Conservation (phyloP, 768 basidiomycete genomes). For the Russula ochroleuca region DNA sequence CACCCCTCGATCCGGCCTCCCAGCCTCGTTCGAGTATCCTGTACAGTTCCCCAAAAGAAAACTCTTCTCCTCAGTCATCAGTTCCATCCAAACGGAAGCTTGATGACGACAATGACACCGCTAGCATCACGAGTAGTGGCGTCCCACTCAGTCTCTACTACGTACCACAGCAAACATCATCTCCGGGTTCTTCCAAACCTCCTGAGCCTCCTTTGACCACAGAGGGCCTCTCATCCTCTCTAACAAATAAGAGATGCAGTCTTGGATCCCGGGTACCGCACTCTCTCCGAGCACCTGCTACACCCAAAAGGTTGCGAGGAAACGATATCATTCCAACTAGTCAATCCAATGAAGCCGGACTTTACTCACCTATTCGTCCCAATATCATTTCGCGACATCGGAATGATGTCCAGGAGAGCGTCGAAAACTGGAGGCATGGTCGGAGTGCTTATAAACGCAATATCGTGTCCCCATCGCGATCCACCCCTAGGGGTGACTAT, state of each 20-base stretch:
- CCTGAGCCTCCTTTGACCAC: neutral
- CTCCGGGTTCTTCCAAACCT: neutral
- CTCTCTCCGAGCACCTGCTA: neutral
- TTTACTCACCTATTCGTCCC: constrained; percentile 17
- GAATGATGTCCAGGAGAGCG: constrained; percentile 9
- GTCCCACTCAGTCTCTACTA: constrained; percentile 26
- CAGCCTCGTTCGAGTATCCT: neutral
- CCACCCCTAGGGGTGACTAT: constrained; percentile 7
- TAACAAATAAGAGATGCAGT: constrained; percentile 8
- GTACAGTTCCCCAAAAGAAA: neutral
- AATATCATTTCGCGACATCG: neutral
- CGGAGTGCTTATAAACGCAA: constrained; percentile 12
- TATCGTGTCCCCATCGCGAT: constrained; percentile 9
- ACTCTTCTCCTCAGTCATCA: neutral
- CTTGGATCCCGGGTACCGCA: neutral
- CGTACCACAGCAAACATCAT: constrained; percentile 3
- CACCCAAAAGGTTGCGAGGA: constrained; percentile 4
- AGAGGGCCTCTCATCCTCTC: neutral
- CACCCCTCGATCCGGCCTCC: neutral
- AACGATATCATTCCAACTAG: constrained; percentile 20
- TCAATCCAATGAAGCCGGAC: constrained; percentile 20
- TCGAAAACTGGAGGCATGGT: constrained; percentile 24
- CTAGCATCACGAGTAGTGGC: constrained; percentile 14
- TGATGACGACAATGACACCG: constrained; percentile 5
- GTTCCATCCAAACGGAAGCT: constrained; percentile 22